Percentiles rank a stretch among this genome's conserved stretches.
Conservation (phyloP, 108 stramenopile genomes). For the Conticribra guillardii region DNA sequence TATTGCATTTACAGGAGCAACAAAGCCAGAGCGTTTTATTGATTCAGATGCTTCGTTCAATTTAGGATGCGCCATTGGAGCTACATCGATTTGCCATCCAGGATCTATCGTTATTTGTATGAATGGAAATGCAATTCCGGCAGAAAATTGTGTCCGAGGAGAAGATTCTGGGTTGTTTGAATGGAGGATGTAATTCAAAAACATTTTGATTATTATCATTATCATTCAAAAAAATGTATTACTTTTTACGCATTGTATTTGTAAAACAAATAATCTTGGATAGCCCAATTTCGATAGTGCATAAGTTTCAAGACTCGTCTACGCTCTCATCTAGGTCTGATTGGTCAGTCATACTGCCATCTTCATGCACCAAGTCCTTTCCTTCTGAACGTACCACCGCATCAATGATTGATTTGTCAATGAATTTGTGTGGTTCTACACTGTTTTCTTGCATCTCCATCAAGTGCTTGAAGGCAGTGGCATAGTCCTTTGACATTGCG, state of each 20-base stretch:
- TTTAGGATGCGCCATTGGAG: slow-evolving; percentile 54
- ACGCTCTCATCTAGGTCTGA: not conserved
- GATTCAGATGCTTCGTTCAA: slow-evolving; percentile 63
- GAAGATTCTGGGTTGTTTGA: slow-evolving; percentile 18
- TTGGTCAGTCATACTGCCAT: not conserved
- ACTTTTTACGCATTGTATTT: too few species aligned
- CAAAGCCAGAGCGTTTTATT: slow-evolving; percentile 61
- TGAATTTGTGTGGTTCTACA: slow-evolving; percentile 40
- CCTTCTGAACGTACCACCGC: not conserved
- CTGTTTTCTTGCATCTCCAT: slow-evolving; percentile 47
- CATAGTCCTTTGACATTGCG: slow-evolving; percentile 5
- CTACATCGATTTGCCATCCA: slow-evolving; percentile 19
- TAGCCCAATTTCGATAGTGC: too few species aligned
- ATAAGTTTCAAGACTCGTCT: too few species aligned
- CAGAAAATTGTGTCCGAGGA: slow-evolving; percentile 24
- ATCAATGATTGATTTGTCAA: slow-evolving; percentile 25
- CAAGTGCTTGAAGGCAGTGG: slow-evolving; percentile 23
- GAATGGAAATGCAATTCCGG: slow-evolving; percentile 46
- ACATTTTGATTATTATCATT: not conserved
- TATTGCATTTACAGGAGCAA: slow-evolving; percentile 60
- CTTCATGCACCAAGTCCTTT: not conserved
- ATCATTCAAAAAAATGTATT: not conserved
- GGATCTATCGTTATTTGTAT: slow-evolving; percentile 43
- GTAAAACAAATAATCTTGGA: too few species aligned
- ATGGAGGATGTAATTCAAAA: too few species aligned